Base-by-base conservation (phyloP, 73 alveolate genomes). In the Paramecium primaurelia region DNA sequence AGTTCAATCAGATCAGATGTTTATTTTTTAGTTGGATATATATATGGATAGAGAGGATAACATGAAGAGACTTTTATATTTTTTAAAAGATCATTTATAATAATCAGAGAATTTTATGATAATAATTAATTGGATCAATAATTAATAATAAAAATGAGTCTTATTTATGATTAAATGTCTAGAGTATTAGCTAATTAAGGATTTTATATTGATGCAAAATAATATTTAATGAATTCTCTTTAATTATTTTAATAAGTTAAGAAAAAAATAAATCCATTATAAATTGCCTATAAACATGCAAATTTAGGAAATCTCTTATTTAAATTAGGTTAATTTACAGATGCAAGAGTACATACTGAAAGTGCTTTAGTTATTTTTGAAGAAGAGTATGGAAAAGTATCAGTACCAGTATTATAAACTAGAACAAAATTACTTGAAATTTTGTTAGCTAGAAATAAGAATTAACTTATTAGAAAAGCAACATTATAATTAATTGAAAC, bases 101-200 rank as follows among this genome's bases (percentile, higher is more conserved):
- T 75, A 0, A 45, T 75, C 1, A 75, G 40, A 40, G 88, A 75
- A 20, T 9, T 37, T 8, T 45, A 75, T 75, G 88, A 34, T 2
- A 40, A 75, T 5, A 75, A 75, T 75, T 10, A 75, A 37, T 45
- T 75, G 14, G 88, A 75, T 37, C 18, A 75, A 34, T n/a, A 37
- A 6, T 22, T 75, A 11, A 75, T 37, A 36, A 32, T 34, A 1
- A 75, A 45, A 18, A 75, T 75, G 88, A 32, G 60, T 32, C 37
- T 75, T 6, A 75, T 75, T 6, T 75, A 75, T 75, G 88, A 75
- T 75, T 37, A 75, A 75, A 75, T 75, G 88, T 75, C 58, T n/a
- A 75, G 88, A 75, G 88, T 75, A 5, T 40, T 75, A 16, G 42
- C 64, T 12, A 75, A 75, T 75, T 37, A 75, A 75, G 88, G 88